Percentiles rank a stretch among this genome's conserved stretches.
Conservation (phyloP, 1,139 yeast species). For the Nakaseomyces nivariensis region DNA sequence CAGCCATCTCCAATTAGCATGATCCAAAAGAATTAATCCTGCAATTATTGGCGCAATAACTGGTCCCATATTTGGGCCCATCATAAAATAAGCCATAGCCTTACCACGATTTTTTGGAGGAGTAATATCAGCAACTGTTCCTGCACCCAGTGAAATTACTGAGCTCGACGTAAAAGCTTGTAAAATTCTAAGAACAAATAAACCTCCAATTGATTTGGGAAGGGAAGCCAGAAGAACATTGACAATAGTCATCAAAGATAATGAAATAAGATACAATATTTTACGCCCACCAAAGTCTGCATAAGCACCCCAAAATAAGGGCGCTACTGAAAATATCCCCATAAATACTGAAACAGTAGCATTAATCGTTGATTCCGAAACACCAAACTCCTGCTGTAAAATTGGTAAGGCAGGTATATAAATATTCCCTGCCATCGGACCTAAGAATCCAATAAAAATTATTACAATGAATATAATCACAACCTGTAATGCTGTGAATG, state of each 20-base stretch:
- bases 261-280: slow-evolving; percentile 38
- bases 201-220: slow-evolving; percentile 39
- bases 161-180: slow-evolving; percentile 50
- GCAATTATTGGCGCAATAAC: slow-evolving; percentile 45
- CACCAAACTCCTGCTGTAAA: slow-evolving; percentile 35
- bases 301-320: slow-evolving; percentile 45
- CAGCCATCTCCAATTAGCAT: slow-evolving; percentile 45
- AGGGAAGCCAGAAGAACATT: slow-evolving; percentile 40
- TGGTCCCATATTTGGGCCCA: slow-evolving; percentile 55
- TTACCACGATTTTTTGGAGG: slow-evolving; percentile 42
- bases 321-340: slow-evolving; percentile 47
- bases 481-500: slow-evolving; percentile 18
- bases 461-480: slow-evolving; percentile 20
- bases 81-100: slow-evolving; percentile 44
- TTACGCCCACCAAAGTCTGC: slow-evolving; percentile 54
- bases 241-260: slow-evolving; percentile 37
- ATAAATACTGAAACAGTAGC: slow-evolving; percentile 54
- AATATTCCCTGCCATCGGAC: slow-evolving; percentile 52
- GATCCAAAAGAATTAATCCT: slow-evolving; percentile 31
- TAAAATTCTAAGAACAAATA: slow-evolving; percentile 35
- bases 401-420: slow-evolving; percentile 48
- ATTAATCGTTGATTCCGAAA: slow-evolving; percentile 39
- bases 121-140: slow-evolving; percentile 43
- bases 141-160: slow-evolving; percentile 48
- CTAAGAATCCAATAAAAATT: slow-evolving; percentile 39